Evolutionary conservation across 768 basidiomycete species (phyloP), one percentile per base, ranked within the genome.

Genomic region (Tulasnella sp.): DNA sequence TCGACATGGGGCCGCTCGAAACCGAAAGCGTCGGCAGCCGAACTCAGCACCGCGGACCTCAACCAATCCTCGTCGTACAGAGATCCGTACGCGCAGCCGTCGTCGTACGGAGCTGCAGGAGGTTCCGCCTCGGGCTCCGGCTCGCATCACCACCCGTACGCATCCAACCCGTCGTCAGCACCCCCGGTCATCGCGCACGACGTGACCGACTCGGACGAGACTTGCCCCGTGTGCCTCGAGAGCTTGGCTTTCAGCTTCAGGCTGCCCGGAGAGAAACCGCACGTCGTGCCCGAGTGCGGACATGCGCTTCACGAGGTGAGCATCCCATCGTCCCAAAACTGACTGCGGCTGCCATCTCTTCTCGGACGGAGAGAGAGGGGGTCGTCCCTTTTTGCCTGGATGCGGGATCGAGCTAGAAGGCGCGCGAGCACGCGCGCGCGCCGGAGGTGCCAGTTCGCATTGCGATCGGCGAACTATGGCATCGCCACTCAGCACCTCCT

Each of bases 161-260:
- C 82, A 18, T 58, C 75, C 2, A 81, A 77, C 46, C 79, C 78
- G 34, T 74, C 81, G 28, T 54, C 78, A 6, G 72, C 79, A 11
- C 60, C 58, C 28, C 83, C 94, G 18, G 92, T 94, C 83, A 92
- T 95, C 79, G 92, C 93, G 22, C 90, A 90, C 85, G 90, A 91
- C 82, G 77, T 88, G 69, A 85, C 88, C 22, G 93, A 94, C 34
- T 94, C 95, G 78, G 96, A 97, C 84, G 93, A 94, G 77, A 94
- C 93, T 84, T 99, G 98, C 83, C 97, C 97, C 18, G 96, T 99
- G 83, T 99, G 97, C 86, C 92, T 98, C 83, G 97, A 99, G 84
- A 94, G 95, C 1, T 91, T 99, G 84, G 93, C 93, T 84, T 96
- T 96, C 86, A 93, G 92, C 86, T 98, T 96, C 87, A 90, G 96